phyloP scores from a whole-genome alignment of 2,329 filamentous ascomycete genomes.

The Fusarium illudens region DNA sequence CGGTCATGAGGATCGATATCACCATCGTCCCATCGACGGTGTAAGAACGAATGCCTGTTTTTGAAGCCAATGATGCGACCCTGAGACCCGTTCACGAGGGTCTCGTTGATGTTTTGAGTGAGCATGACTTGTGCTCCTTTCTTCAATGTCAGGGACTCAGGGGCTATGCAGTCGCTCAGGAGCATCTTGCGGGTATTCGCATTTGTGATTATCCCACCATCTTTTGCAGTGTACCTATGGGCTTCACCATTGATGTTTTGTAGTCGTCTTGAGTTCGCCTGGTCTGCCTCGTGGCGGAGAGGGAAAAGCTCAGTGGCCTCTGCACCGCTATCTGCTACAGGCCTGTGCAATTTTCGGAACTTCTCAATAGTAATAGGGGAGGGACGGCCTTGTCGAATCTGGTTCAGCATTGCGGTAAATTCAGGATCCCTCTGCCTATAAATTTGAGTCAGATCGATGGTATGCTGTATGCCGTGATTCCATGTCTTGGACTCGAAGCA shows the following conservation, averaged over 20 bases:
- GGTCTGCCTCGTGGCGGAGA: neutral
- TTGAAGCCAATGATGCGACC: neutral
- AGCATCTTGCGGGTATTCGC: neutral
- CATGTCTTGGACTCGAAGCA: neutral
- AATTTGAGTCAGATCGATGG: neutral
- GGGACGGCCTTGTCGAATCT: neutral
- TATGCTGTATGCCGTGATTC: neutral
- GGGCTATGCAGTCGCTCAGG: neutral
- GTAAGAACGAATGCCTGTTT: neutral
- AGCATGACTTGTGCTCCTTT: neutral
- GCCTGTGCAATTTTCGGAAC: neutral
- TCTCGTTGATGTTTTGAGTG: neutral
- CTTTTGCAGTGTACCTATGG: neutral
- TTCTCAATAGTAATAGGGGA: neutral
- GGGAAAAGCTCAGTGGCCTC: neutral
- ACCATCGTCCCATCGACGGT: neutral
- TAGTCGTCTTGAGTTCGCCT: neutral
- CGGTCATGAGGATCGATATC: neutral
- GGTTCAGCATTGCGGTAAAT: neutral
- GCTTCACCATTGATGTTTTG: neutral
- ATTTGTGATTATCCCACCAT: neutral
- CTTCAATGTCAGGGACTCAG: neutral
- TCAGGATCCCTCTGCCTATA: neutral
- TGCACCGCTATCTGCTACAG: neutral
- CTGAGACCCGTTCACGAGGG: neutral